A percentile compares a stretch with the other conserved stretches of the same genome.
These are phyloP conservation scores for Spinellus fusiger DNA, from an alignment of 192 early-diverging fungal species.

Conservation along the genomic window DNA sequence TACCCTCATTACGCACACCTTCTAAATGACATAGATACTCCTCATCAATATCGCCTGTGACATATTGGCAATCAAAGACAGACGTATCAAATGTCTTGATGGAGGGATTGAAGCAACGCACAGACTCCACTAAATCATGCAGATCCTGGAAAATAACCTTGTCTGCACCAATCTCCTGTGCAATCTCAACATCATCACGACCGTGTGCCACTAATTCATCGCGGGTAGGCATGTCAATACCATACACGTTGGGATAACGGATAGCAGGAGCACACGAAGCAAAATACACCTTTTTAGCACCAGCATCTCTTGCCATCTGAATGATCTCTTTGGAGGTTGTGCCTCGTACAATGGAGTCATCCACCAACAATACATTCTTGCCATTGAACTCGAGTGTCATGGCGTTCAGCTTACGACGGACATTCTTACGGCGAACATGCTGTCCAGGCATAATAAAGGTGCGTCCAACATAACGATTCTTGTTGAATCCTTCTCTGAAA, in stretches of 20 bases:
- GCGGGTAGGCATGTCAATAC: conserved; percentile 98
- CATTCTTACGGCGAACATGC: conserved; percentile 77
- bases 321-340: conserved; percentile 99
- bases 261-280: conserved; percentile 97
- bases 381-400: conserved; percentile 95
- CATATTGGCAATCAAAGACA: conserved; percentile 93
- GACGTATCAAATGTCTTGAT: conserved; percentile 91
- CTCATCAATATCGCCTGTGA: conserved; percentile 72
- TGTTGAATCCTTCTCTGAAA: conserved; percentile 99
- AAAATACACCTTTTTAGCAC: conserved; percentile 98
- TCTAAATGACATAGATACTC: conserved; percentile 62
- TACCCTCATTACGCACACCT: conserved; percentile 40
- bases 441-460: conserved; percentile 99
- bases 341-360: conserved; percentile 99
- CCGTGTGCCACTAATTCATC: conserved; percentile 85
- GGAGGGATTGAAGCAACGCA: conserved; percentile 75
- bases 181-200: conserved; percentile 78
- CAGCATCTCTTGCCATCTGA: conserved; percentile 97
- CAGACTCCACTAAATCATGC: conserved; percentile 79
- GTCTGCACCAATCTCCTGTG: conserved; percentile 90
- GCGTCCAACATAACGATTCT: conserved; percentile 98
- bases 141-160: conserved; percentile 90
- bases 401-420: conserved; percentile 95
- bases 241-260: conserved; percentile 97
- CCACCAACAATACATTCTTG: conserved; percentile 97